Percentiles rank a stretch among this genome's conserved stretches.
These are phyloP conservation scores for Boletus reticuloceps DNA, from an alignment of 768 basidiomycete species.

Conservation along the genomic window DNA sequence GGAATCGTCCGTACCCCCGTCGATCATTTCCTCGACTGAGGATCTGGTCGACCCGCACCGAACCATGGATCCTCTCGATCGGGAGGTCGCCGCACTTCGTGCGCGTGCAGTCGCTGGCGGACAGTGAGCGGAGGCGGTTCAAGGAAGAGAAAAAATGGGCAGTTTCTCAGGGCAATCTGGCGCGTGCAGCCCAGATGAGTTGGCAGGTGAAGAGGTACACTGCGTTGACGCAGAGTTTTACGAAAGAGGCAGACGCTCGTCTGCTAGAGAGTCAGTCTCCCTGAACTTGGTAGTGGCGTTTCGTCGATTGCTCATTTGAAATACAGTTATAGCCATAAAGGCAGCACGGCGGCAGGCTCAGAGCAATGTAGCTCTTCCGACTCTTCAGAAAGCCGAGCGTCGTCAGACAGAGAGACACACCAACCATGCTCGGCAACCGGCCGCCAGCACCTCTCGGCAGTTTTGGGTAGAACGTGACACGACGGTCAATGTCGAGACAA, in stretches of 20 bases:
- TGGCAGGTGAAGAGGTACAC: constrained; percentile 84
- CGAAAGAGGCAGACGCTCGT: constrained; percentile 71
- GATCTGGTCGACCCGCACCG: constrained; percentile 59
- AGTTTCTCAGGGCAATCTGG: constrained; percentile 68
- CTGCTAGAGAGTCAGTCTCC: constrained; percentile 54
- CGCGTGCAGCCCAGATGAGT: constrained; percentile 74
- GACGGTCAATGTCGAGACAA: constrained; percentile 27
- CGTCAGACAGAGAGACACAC: constrained; percentile 23
- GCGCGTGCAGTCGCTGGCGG: constrained; percentile 78
- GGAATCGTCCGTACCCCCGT: constrained; percentile 42
- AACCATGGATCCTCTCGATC: constrained; percentile 62
- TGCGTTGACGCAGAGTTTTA: constrained; percentile 77
- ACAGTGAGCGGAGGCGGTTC: constrained; percentile 77
- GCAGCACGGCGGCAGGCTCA: constrained; percentile 18
- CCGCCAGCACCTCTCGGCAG: constrained; percentile 18
- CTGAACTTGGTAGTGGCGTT: neutral
- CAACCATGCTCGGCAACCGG: constrained; percentile 27
- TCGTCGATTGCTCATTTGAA: constrained; percentile 7
- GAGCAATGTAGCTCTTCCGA: constrained; percentile 10
- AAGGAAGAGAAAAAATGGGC: constrained; percentile 91
- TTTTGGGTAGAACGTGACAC: constrained; percentile 30
- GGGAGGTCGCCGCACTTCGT: constrained; percentile 72
- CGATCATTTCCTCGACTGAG: constrained; percentile 65
- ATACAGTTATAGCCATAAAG: constrained; percentile 27
- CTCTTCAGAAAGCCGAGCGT: constrained; percentile 24